Evolutionary conservation across 352 stramenopile species (phyloP).

Genomic region (Sclerospora graminicola): DNA sequence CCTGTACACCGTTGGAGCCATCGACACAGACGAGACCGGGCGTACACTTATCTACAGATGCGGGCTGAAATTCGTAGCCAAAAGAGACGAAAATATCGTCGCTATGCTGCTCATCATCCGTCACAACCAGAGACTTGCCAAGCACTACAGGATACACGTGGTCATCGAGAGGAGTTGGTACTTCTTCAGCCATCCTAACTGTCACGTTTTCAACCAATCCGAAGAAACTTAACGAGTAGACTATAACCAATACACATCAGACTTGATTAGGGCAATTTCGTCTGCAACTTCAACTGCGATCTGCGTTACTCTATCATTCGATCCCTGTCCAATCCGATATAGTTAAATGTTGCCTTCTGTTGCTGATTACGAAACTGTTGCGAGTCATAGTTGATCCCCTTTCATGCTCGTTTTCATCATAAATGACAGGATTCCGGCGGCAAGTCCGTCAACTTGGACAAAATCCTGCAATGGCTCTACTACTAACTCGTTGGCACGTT

Average conservation of each 20-base stretch:
- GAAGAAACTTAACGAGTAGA: slow-evolving; percentile 15
- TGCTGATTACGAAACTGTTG: no score
- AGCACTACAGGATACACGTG: slow-evolving; percentile 46
- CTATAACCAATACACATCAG: slow-evolving; percentile 21
- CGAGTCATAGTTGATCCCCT: not conserved
- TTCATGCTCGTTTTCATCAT: not conserved
- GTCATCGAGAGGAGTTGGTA: slow-evolving; percentile 24
- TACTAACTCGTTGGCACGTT: slow-evolving; percentile 13
- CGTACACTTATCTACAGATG: slow-evolving; percentile 57
- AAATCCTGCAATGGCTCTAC: slow-evolving; percentile 7
- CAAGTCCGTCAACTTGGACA: not conserved
- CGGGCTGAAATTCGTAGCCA: slow-evolving; percentile 78
- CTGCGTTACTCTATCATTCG: slow-evolving; percentile 3
- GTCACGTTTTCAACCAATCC: slow-evolving; percentile 11
- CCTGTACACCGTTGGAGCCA: slow-evolving; percentile 42
- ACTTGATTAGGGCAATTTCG: slow-evolving; percentile 4
- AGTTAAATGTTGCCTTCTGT: no score
- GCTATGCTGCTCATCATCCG: slow-evolving; percentile 1
- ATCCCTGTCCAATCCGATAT: slow-evolving; percentile 4
- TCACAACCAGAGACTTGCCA: slow-evolving; percentile 27
- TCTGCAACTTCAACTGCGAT: slow-evolving; percentile 25
- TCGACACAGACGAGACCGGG: slow-evolving; percentile 61
- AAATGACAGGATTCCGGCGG: slow-evolving; percentile 6
- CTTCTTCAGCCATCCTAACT: slow-evolving; percentile 11
- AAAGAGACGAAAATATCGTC: slow-evolving; percentile 46